phyloP scores from a whole-genome alignment of 192 early-diverging fungal genomes.

The Chytriomyces sp. region DNA sequence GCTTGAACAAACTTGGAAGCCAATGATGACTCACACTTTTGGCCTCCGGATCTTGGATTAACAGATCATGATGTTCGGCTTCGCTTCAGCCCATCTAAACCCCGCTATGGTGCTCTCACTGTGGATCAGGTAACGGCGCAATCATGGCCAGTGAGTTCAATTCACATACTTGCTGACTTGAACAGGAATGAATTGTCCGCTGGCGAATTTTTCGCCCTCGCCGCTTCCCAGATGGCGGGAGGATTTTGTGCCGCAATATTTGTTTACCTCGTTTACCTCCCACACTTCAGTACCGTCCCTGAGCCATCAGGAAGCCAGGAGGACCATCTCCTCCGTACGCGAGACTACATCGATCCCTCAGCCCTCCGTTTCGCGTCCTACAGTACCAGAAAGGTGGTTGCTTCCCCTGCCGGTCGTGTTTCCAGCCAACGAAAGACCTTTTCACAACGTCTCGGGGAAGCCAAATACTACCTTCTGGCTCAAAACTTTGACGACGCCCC shows the following conservation, averaged over 20 bases:
- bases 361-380: constrained; percentile 36
- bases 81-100: constrained; percentile 35
- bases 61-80: constrained; percentile 38
- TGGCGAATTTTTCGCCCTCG: constrained; percentile 30
- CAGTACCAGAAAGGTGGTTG: constrained; percentile 5
- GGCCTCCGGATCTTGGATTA: too few species aligned
- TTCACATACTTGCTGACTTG: too few species aligned
- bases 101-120: constrained; percentile 26
- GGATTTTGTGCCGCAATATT: constrained; percentile 21
- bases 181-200: constrained; percentile 6
- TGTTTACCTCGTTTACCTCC: constrained; percentile 33
- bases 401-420: background rate
- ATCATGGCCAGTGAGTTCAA: too few species aligned
- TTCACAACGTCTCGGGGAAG: constrained; percentile 22
- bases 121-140: constrained; percentile 30
- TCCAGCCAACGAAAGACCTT: background rate
- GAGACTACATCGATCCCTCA: constrained; percentile 20
- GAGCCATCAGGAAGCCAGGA: constrained; percentile 9
- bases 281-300: constrained; percentile 33
- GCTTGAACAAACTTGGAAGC: too few species aligned
- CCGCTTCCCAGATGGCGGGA: constrained; percentile 28
- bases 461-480: constrained; percentile 26
- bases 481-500: constrained; percentile 17
- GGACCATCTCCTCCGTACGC: constrained; percentile 25
- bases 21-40: too few species aligned